Evolutionary conservation across 345 rosid genomes (phyloP).

Genomic region (Eucalyptus regnans): DNA sequence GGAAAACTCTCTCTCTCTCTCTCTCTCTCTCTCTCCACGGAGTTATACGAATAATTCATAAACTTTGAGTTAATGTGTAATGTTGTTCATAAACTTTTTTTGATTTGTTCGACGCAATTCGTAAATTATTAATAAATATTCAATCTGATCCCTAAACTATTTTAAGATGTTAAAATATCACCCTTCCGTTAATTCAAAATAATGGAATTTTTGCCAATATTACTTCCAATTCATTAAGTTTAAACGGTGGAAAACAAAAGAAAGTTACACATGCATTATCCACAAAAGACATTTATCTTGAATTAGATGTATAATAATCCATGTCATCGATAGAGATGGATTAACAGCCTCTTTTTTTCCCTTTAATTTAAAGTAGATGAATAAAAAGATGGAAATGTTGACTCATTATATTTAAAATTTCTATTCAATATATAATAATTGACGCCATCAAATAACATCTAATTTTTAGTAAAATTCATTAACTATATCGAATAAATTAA

Average conservation of each 20-base stretch:
- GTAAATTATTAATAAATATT: background rate
- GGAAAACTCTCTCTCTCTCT: background rate
- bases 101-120: accelerated
- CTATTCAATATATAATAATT: background rate
- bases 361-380: background rate
- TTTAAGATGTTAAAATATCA: background rate
- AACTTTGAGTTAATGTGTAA: background rate
- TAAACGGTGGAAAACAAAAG: background rate
- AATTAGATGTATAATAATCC: background rate
- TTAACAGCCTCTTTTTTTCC: background rate
- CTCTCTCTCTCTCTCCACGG: background rate
- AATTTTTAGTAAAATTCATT: background rate
- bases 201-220: accelerated
- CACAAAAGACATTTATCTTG: background rate
- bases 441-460: background rate
- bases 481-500: background rate
- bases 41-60: background rate
- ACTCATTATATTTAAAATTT: background rate
- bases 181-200: background rate
- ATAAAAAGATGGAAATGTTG: background rate
- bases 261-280: background rate
- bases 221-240: background rate
- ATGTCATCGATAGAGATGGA: background rate
- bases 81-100: accelerated
- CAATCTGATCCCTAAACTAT: accelerated